Conservation (phyloP, 148 eudicot genomes). For the Selenicereus undatus region DNA sequence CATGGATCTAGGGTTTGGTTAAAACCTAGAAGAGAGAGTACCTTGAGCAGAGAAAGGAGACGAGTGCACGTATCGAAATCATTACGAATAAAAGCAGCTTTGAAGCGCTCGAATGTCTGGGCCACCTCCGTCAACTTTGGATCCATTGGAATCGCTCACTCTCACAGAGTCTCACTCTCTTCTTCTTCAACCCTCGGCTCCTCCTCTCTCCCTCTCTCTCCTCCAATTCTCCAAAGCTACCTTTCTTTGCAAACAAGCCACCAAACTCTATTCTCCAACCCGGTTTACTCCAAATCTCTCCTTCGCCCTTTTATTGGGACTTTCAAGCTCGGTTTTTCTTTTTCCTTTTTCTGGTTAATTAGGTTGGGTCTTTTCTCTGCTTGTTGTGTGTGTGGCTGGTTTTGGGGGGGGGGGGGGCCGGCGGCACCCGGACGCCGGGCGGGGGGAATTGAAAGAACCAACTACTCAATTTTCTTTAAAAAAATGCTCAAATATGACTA, state of each 20-base stretch:
- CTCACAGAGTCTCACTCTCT: not conserved
- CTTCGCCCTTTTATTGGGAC: too few species aligned
- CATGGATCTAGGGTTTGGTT: conserved; percentile 23
- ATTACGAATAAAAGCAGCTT: conserved; percentile 63
- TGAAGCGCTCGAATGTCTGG: conserved; percentile 74
- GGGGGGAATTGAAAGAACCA: too few species aligned
- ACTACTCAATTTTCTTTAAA: too few species aligned
- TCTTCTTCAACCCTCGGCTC: not conserved
- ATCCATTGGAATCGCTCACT: conserved; percentile 47
- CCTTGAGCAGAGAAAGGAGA: conserved; percentile 84
- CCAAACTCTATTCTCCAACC: not conserved
- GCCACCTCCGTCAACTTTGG: conserved; percentile 58
- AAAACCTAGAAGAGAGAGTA: not conserved
- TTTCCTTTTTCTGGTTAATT: too few species aligned
- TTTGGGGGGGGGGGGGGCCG: too few species aligned
- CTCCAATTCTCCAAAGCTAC: not conserved
- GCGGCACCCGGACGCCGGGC: too few species aligned
- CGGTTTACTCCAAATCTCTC: too few species aligned
- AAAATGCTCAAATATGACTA: too few species aligned
- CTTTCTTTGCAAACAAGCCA: conserved; percentile 19
- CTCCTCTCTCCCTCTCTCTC: not conserved
- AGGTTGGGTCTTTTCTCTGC: too few species aligned
- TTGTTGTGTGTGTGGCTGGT: too few species aligned
- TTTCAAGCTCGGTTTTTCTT: too few species aligned
- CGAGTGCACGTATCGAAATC: conserved; percentile 52